phyloP scores from a whole-genome alignment of 2,329 filamentous ascomycete genomes.

The Fusarium temperatum region DNA sequence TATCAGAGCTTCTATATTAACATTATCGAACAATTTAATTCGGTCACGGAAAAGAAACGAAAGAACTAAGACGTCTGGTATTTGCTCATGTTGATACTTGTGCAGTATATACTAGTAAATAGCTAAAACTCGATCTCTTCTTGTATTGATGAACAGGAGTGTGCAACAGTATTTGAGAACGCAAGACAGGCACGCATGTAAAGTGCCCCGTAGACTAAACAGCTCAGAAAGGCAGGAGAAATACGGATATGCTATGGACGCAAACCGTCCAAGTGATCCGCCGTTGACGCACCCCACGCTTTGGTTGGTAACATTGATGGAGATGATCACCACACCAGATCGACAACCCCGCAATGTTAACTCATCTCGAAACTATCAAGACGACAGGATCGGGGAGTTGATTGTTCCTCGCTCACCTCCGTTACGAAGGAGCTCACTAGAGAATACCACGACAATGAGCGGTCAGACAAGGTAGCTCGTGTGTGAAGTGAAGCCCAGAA shows the following conservation, averaged over 20 bases:
- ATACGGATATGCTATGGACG: not conserved
- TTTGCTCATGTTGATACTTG: not conserved
- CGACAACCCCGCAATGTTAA: constrained; percentile 38
- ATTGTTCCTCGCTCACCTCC: not conserved
- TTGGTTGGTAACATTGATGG: constrained; percentile 29
- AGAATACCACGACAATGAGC: not conserved
- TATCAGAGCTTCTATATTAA: not conserved
- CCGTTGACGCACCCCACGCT: constrained; percentile 34
- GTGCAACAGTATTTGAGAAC: not conserved
- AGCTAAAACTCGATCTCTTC: not conserved
- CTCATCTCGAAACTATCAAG: constrained; percentile 1
- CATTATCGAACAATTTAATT: not conserved
- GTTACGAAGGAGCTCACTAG: not conserved
- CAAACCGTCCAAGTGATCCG: constrained; percentile 18
- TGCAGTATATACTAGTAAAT: not conserved
- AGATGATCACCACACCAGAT: constrained; percentile 37
- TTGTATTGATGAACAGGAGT: not conserved
- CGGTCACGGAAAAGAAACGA: not conserved
- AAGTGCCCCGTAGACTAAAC: not conserved
- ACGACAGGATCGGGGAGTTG: not conserved
- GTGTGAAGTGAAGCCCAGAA: not conserved
- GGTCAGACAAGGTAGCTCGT: not conserved
- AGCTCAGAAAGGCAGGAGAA: not conserved
- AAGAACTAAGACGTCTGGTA: not conserved
- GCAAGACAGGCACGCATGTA: not conserved